phyloP scores from a whole-genome alignment of 768 basidiomycete species.

The Rhodotorula kratochvilovae region DNA sequence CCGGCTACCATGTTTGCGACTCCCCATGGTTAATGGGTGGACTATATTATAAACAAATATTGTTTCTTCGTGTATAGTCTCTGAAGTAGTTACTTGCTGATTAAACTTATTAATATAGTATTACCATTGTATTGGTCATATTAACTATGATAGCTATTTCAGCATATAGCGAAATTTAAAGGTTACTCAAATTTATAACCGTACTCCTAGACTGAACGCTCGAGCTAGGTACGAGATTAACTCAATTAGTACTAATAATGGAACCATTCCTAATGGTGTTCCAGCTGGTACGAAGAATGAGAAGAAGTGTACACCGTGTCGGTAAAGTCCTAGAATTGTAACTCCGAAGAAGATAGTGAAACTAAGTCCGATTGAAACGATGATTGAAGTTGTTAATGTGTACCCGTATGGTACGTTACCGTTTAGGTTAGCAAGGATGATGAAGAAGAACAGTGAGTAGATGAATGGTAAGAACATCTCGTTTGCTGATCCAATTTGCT shows the following conservation, averaged over 20 bases:
- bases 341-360: conserved; percentile 44
- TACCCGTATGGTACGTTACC: conserved; percentile 44
- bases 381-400: conserved; percentile 41
- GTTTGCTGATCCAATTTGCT: conserved; percentile 42
- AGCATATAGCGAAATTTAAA: too few relatives aligned
- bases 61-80: too few relatives aligned
- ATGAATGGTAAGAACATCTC: conserved; percentile 44
- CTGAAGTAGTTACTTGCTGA: too few relatives aligned
- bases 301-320: conserved; percentile 43
- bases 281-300: conserved; percentile 41
- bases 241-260: conserved; percentile 44
- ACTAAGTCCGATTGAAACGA: conserved; percentile 42
- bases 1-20: conserved; percentile 42
- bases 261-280: conserved; percentile 43
- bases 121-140: too few relatives aligned
- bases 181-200: too few relatives aligned
- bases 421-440: conserved; percentile 42
- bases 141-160: too few relatives aligned
- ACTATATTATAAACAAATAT: too few relatives aligned
- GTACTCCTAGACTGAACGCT: conserved; percentile 42
- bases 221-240: conserved; percentile 44
- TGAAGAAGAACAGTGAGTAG: conserved; percentile 43
- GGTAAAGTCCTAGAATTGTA: conserved; percentile 42
- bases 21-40: too few relatives aligned
- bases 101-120: too few relatives aligned